Evolutionary conservation across 2,329 filamentous ascomycete species (phyloP).

Genomic region (Tetracladium maxilliforme): DNA sequence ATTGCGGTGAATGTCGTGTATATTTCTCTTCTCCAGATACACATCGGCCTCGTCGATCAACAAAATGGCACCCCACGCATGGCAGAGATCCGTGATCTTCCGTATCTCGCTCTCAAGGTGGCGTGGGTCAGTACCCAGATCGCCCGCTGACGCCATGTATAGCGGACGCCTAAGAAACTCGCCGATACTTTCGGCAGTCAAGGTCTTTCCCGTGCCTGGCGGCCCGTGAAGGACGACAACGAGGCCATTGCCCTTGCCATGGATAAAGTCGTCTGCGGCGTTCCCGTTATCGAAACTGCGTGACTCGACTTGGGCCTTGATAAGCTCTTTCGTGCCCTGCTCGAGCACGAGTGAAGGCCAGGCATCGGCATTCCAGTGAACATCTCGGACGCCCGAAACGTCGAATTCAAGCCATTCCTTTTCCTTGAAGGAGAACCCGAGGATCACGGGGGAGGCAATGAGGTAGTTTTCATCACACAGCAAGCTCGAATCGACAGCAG

Average conservation of each 20-base stretch:
- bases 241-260: conserved; percentile 76
- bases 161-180: conserved; percentile 70
- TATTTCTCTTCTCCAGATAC: conserved; percentile 69
- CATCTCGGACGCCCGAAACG: conserved; percentile 64
- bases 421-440: conserved; percentile 77
- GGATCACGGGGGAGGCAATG: conserved; percentile 68
- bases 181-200: conserved; percentile 77
- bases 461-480: conserved; percentile 81
- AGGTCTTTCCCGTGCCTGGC: conserved; percentile 76
- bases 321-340: conserved; percentile 44
- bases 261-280: conserved; percentile 70
- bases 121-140: conserved; percentile 65
- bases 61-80: conserved; percentile 74
- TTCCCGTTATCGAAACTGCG: conserved; percentile 72
- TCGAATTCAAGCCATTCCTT: conserved; percentile 86
- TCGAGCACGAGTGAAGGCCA: conserved; percentile 70
- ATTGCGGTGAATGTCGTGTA: conserved; percentile 75
- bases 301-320: conserved; percentile 69
- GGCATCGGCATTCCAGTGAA: conserved; percentile 71
- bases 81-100: conserved; percentile 74
- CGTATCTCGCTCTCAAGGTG: conserved; percentile 64
- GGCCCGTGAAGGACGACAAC: conserved; percentile 72
- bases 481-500: too few species aligned
- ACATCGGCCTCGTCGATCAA: conserved; percentile 78
- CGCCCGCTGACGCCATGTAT: conserved; percentile 71